Conservation (phyloP, 345 rosid genomes). For the Fremontodendron californicum region DNA sequence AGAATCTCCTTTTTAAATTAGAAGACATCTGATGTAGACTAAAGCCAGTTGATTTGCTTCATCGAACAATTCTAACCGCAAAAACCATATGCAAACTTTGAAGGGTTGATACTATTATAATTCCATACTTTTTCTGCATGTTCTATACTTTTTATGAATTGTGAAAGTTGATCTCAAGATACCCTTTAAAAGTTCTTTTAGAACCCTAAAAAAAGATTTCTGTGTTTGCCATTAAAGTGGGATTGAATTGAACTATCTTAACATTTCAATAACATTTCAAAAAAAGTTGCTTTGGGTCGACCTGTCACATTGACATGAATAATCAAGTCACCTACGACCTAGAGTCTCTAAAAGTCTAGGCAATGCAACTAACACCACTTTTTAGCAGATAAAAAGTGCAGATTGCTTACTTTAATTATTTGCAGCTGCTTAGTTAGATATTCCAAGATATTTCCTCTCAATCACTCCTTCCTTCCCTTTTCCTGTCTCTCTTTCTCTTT, state of each 20-base stretch:
- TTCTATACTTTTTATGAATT: background rate
- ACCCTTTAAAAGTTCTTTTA: background rate
- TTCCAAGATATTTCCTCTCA: conserved; percentile 2
- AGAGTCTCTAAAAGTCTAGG: background rate
- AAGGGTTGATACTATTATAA: background rate
- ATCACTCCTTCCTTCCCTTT: background rate
- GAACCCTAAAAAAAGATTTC: background rate
- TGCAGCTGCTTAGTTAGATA: background rate
- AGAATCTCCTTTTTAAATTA: background rate
- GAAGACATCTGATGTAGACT: background rate
- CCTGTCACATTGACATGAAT: conserved; percentile 22
- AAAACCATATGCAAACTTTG: background rate
- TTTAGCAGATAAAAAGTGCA: conserved; percentile 9
- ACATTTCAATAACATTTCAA: conserved; percentile 12
- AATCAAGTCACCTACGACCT: conserved; percentile 18
- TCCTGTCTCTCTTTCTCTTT: background rate
- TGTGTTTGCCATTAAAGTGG: background rate
- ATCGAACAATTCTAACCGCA: conserved; percentile 3
- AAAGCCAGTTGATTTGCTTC: conserved; percentile 7
- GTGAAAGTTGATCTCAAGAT: background rate
- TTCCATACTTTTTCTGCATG: background rate
- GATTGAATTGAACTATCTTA: background rate
- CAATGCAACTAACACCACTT: conserved; percentile 11
- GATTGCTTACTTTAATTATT: conserved; percentile 14
- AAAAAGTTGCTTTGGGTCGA: conserved; percentile 25